Base-by-base conservation (phyloP, 495 filamentous ascomycete genomes). In the Oidiodendron maius region DNA sequence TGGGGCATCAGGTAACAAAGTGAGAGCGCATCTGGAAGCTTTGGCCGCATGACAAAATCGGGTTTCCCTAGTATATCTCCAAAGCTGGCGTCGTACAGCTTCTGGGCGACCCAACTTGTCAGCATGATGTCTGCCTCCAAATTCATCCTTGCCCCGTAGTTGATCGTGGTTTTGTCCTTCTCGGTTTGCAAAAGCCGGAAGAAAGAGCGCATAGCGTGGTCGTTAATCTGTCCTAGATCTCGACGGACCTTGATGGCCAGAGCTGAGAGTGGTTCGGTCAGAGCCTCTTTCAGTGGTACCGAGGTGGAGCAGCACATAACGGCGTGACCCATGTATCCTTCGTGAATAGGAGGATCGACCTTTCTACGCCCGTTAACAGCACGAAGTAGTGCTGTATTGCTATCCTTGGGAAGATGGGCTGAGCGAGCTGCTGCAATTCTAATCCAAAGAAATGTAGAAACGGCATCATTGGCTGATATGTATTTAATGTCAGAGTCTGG, bases 321-420 rank as follows among this genome's bases (percentile, higher is more conserved):
- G 13, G 4, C 3, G 21, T 41, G 39, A 21, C 39, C 39, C 39
- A 41, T 41, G 16, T 41, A 41, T 22, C 39, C 39, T 21, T 41
- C 39, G 11, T 16, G 24, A 3, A 41, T 21, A 20, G 39, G 39
- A 4, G 39, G 4, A 41, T 16, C 21, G 18, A 41, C 17, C 13
- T 21, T 16, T 21, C 24, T 41, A 12, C 39, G 15, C 4, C 6
- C 4, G 13, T 41, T 41, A 13, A 41, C 39, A 3, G 39, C 39
- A 21, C 39, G 20, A 13, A 21, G 20, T 21, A 41, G 18, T 13
- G 3, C 24, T 4, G 39, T 41, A 16, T 12, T 16, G 18, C 39
- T 8, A 41, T 41, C 39, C 24, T 41, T 21, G 6, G 16, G 16
- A 5, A 21, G 3, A 8, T 3, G 13, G n/a, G 4, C 21, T 20